Base-by-base conservation (phyloP, 2,329 filamentous ascomycete genomes). In the Orbilia brochopaga region DNA sequence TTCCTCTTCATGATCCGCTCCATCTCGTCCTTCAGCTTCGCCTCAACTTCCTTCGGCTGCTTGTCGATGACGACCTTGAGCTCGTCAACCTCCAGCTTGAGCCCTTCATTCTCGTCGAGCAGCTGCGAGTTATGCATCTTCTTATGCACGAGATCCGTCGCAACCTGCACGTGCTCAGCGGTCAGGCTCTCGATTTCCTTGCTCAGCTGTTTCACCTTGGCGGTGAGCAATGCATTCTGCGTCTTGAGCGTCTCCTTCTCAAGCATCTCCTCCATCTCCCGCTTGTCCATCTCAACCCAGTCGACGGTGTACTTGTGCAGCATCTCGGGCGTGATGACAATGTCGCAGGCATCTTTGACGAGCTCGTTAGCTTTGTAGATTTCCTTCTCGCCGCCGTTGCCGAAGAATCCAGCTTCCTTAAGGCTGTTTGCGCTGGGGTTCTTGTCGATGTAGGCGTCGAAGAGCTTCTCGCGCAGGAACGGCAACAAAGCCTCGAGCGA, bases 361-460 rank as follows among this genome's bases (percentile, higher is more conserved):
- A 99, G 86, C 76, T 94, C 87, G 79, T 99, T 94, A 15, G 94
- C 94, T 55, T 92, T 88, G 79, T 99, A 99, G 5, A 99, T 87
- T 78, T 97, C 94, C 80, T 96, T 97, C 78, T 99, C 94, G 35
- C 90, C 92, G 23, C 91, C 93, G 78, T 89, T 93, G 70, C 94
- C 94, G 78, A 99, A 99, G 83, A 99, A 99, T 13, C 94, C 94
- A 48, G 92, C 96, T 79, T 99, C 94, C 0, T 97, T 85, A 53
- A 99, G 89, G 15, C 92, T 96, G 56, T 88, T 92, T n/a, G 92
- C 88, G 1, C 92, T 96, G 0, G 94, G 94, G 6, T 92, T 86
- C 76, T 92, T 90, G 80, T 99, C 94, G 74, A 99, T 97, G 79
- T 99, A 99, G 42, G 92, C 92, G 78, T 99, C 94, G 74, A 99